A percentile compares a stretch with the other conserved stretches of the same genome.
These are phyloP conservation scores for Anisodus tanguticus DNA, from an alignment of 257 asterid species.

Conservation along the genomic window DNA sequence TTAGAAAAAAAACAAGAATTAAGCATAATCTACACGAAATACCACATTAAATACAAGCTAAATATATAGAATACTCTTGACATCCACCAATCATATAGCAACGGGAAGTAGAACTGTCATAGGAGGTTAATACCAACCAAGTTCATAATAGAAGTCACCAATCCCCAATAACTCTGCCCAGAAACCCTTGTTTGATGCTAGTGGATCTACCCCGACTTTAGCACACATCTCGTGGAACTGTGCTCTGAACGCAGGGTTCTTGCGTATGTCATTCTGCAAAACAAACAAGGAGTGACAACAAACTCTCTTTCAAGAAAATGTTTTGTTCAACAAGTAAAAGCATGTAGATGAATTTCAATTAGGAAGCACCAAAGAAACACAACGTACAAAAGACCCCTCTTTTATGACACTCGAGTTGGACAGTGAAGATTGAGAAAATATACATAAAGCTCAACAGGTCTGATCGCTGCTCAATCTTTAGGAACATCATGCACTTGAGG, in stretches of 20 bases:
- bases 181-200: conserved; percentile 98
- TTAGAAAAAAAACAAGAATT: not conserved
- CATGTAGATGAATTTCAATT: not conserved
- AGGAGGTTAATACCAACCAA: conserved; percentile 65
- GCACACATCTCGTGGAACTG: conserved; percentile 99
- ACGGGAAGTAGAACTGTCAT: not conserved
- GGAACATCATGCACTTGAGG: not conserved
- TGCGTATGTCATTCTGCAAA: conserved; percentile 90
- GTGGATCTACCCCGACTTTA: conserved; percentile 97
- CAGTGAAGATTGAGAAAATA: not conserved
- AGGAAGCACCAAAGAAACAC: not conserved
- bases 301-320: not conserved
- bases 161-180: conserved; percentile 98
- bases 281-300: conserved; percentile 5
- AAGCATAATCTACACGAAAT: not conserved
- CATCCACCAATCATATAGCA: not conserved
- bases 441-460: not conserved
- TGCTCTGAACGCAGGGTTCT: conserved; percentile 92
- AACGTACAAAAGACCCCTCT: not conserved
- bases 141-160: conserved; percentile 98
- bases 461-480: not conserved
- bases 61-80: not conserved
- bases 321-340: not conserved
- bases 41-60: not conserved
- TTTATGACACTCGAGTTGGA: not conserved